A percentile compares a stretch with the other conserved stretches of the same genome.
Evolutionary conservation across 768 basidiomycete species (phyloP).

Genomic region (Dendrothele bispora): DNA sequence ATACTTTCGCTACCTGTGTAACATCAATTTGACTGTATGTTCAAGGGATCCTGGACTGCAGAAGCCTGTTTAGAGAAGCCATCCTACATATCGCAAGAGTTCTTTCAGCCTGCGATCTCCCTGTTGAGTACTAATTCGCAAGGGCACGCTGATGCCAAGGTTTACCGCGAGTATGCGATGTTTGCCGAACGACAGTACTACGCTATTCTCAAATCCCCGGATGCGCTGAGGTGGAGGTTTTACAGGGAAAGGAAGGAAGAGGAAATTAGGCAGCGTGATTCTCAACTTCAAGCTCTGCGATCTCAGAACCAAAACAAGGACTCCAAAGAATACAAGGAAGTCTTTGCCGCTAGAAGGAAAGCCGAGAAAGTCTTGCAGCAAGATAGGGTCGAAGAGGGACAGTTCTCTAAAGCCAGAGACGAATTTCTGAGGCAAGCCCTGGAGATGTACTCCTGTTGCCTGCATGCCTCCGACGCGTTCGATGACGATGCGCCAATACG

Average conservation of each 20-base stretch:
- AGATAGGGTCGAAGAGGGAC: slow-evolving; percentile 48
- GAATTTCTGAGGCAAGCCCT: slow-evolving; percentile 75
- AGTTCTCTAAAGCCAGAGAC: slow-evolving; percentile 44
- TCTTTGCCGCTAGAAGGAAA: slow-evolving; percentile 37
- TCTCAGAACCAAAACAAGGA: slow-evolving; percentile 10
- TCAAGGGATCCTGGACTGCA: slow-evolving; percentile 87
- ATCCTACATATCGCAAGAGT: slow-evolving; percentile 62
- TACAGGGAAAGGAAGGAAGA: slow-evolving; percentile 72
- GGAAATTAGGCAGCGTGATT: slow-evolving; percentile 61
- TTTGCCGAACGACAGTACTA: slow-evolving; percentile 92
- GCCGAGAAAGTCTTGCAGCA: slow-evolving; percentile 52
- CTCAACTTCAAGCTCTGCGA: slow-evolving; percentile 25
- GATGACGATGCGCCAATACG: slow-evolving; percentile 81
- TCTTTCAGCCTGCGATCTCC: slow-evolving; percentile 64
- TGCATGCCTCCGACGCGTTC: slow-evolving; percentile 66
- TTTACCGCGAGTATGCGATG: slow-evolving; percentile 80
- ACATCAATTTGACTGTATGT: not conserved
- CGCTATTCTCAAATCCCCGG: slow-evolving; percentile 65
- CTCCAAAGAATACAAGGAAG: slow-evolving; percentile 17
- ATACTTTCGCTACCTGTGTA: not conserved
- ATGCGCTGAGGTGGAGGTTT: slow-evolving; percentile 64
- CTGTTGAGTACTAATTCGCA: slow-evolving; percentile 24
- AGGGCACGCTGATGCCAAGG: slow-evolving; percentile 46
- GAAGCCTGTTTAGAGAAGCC: slow-evolving; percentile 85
- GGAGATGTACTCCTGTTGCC: slow-evolving; percentile 81